Conservation (phyloP, 2,329 filamentous ascomycete species). For the Pseudomassariella vexata region DNA sequence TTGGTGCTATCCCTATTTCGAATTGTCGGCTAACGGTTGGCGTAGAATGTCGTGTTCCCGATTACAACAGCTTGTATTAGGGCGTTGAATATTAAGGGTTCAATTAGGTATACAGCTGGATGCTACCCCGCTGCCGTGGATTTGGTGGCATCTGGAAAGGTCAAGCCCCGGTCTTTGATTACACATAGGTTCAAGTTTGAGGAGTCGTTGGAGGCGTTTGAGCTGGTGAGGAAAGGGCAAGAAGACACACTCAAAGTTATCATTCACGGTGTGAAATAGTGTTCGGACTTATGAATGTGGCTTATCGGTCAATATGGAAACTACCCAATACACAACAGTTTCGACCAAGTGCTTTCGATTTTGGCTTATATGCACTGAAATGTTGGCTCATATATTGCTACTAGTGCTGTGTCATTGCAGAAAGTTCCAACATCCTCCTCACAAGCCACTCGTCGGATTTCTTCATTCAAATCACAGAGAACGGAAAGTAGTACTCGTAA, state of each 20-base stretch:
- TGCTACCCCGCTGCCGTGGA: conserved; percentile 43
- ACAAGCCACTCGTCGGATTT: too few species aligned
- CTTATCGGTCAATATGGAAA: too few species aligned
- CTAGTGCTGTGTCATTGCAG: too few species aligned
- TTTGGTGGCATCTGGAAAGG: conserved; percentile 42
- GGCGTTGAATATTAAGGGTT: conserved; percentile 41
- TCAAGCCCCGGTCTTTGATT: conserved; percentile 28
- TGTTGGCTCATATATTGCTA: too few species aligned
- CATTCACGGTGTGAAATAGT: conserved; percentile 13
- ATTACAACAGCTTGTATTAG: conserved; percentile 43
- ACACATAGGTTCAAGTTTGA: conserved; percentile 28
- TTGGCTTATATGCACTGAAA: too few species aligned
- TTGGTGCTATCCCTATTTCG: neutral
- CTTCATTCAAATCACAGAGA: too few species aligned
- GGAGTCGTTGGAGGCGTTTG: conserved; percentile 12
- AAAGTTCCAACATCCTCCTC: too few species aligned
- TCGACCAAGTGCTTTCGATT: too few species aligned
- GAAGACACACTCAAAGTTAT: conserved; percentile 17
- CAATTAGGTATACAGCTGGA: conserved; percentile 43
- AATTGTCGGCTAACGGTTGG: neutral
- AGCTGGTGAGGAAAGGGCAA: conserved; percentile 11
- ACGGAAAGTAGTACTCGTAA: too few species aligned
- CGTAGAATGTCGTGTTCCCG: conserved; percentile 41
- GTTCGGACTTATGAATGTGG: too few species aligned
- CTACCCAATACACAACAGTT: too few species aligned